Base-by-base conservation (phyloP, 768 basidiomycete genomes). In the Gloeostereum incarnatum region DNA sequence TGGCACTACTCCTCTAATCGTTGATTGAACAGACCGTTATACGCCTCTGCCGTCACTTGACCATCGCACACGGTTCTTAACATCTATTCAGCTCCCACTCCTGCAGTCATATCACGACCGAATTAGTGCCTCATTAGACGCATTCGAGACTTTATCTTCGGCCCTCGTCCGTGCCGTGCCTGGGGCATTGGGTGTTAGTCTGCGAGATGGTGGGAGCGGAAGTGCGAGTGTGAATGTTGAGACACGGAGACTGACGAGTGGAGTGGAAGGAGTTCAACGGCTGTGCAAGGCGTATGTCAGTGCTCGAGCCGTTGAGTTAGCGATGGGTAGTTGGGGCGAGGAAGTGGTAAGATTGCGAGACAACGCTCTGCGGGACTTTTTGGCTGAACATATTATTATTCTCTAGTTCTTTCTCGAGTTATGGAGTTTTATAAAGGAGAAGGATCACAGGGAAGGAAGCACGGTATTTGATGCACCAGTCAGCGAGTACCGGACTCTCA, bases 11-110 rank as follows among this genome's bases (percentile, higher is more conserved):
- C 35, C 3, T 27, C 11, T 34, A 38, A 36, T 34, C 10, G 2
- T n/a, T 7, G n/a, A n/a, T n/a, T n/a, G n/a, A n/a, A n/a, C 47
- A 91, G 92, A 94, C 55, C 92, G 93, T 7, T 99, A 97, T 57
- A 78, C 81, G 6, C 85, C 88, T 0, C 68, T 99, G 3, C 93
- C 94, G 0, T 71, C 71, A 36, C 72, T 84, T 40, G 52, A 65
- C 7, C 85, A 96, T 41, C 81, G 84, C 25, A 78, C 79, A 0
- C 80, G 80, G 26, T 99, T 98, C 64, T 72, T 99, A 40, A 68
- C 82, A 29, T 66, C 72, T 6, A 75, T 94, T 11, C 96, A 99
- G 58, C 62, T 97, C 1, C 91, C 93, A 1, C 53, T 96, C 9
- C 61, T 99, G 9, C 74, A 84, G 41, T 62, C 71, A 4, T 99